Base-by-base conservation (phyloP, 495 filamentous ascomycete species). In the Tuber aestivum region DNA sequence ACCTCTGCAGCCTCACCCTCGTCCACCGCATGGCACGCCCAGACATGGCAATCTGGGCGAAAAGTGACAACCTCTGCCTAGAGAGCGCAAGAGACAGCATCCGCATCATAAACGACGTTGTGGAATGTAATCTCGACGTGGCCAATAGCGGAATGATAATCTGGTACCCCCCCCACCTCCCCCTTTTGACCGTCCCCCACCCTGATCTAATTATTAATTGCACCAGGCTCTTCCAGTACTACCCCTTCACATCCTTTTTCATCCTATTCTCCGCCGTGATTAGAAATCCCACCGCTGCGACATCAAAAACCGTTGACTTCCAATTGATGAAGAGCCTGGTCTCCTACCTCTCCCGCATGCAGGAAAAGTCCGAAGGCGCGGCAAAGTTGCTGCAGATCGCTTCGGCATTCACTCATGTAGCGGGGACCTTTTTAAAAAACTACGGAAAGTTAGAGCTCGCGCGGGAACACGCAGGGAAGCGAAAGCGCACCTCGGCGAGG, bases 261-360 rank as follows among this genome's bases (percentile, higher is more conserved):
- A 70, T 85, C 83, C 41, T 87, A 82, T 70, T 87, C 86, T 80
- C 87, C 83, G 75, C 85, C 76, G 74, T 88, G 83, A 70, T 83
- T 79, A 42, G 84, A 79, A 71, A 87, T 82, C 80, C 89, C 81
- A 41, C 87, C 83, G 78, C 87, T 2, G 45, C 48, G 10, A 42
- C 76, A 1, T 79, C 76, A 1, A 79, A 27, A 37, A 70, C 70
- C 2, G 73, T 76, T 1, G 80, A 82, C 41, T 82, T 79, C 32
- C 76, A 72, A 16, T 48, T 82, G 6, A 82, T 82, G 80, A 82
- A 81, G 45, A 74, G 44, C n/a, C 80, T 82, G 9, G 80, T 82
- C 35, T 44, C 73, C 40, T 82, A 82, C 50, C 72, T 82, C 20
- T 38, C 74, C 4, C 74, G 72, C 0, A 77, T 82, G 79, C 78